A percentile compares a stretch with the other conserved stretches of the same genome.
phyloP scores from a whole-genome alignment of 1,284 basidiomycete species.

The Ganoderma resinaceum region DNA sequence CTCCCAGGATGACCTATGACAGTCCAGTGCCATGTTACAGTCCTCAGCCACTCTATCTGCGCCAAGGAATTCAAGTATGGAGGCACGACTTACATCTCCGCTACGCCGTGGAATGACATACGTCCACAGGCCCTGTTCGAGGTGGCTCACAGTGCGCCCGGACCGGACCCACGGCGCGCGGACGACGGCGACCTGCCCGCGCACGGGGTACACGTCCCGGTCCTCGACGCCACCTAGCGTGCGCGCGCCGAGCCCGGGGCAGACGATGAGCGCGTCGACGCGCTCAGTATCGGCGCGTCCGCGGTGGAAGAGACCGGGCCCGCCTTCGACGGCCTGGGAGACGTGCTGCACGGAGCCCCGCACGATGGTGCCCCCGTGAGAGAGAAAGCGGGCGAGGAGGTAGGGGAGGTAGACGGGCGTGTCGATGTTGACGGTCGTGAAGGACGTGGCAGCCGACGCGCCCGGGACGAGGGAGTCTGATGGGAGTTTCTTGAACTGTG shows the following conservation, averaged over 20 bases:
- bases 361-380: slow-evolving; percentile 63
- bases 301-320: slow-evolving; percentile 48
- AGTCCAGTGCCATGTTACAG: neutral
- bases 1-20: slow-evolving; percentile 71
- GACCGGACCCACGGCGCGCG: slow-evolving; percentile 62
- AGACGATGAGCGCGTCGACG: slow-evolving; percentile 67
- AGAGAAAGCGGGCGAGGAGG: slow-evolving; percentile 67
- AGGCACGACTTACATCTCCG: slow-evolving; percentile 60
- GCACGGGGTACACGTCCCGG: slow-evolving; percentile 53
- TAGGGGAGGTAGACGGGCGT: slow-evolving; percentile 73
- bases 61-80: neutral
- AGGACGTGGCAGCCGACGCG: slow-evolving; percentile 57
- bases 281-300: slow-evolving; percentile 30
- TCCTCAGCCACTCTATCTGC: neutral
- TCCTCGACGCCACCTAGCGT: slow-evolving; percentile 56
- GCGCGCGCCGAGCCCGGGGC: slow-evolving; percentile 63
- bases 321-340: slow-evolving; percentile 69
- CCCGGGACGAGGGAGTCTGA: slow-evolving; percentile 51
- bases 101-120: slow-evolving; percentile 77
- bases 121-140: slow-evolving; percentile 57
- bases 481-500: slow-evolving; percentile 58
- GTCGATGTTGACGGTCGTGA: slow-evolving; percentile 75
- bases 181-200: slow-evolving; percentile 59
- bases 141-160: slow-evolving; percentile 60
- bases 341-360: slow-evolving; percentile 70